These are phyloP conservation scores for Claviceps arundinis DNA, from an alignment of 2,329 filamentous ascomycete species.

Conservation along the genomic window DNA sequence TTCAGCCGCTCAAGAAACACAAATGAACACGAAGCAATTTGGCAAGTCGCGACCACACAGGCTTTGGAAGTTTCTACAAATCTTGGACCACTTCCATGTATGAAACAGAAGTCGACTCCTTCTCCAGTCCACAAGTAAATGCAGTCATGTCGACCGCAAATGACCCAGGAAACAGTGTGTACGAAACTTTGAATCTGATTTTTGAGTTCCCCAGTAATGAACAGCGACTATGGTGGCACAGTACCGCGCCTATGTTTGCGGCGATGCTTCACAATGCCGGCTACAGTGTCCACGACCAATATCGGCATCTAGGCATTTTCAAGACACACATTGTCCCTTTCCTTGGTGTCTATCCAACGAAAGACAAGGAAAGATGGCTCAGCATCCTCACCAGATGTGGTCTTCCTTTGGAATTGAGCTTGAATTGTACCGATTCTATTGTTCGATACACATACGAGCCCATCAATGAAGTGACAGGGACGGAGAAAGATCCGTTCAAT, in stretches of 20 bases:
- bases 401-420: conserved; percentile 1
- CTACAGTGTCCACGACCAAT: neutral
- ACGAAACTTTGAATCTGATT: neutral
- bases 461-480: neutral
- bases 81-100: neutral
- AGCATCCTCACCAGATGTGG: neutral
- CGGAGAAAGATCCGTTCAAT: neutral
- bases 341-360: neutral
- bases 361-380: neutral
- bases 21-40: too few species aligned
- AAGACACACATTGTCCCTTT: neutral
- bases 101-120: neutral
- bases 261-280: neutral
- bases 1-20: too few species aligned
- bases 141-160: neutral
- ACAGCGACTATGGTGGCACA: conserved; percentile 3
- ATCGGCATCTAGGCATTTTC: neutral
- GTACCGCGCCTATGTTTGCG: conserved; percentile 1
- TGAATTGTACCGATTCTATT: neutral
- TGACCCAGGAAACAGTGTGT: neutral
- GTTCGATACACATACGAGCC: conserved; percentile 4
- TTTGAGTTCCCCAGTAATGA: neutral
- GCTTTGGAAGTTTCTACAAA: neutral
- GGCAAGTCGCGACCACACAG: too few species aligned
- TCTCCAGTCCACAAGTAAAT: neutral